Evolutionary conservation across 2,329 filamentous ascomycete genomes (phyloP).

Genomic region (Chrysosporium keratinophilum): DNA sequence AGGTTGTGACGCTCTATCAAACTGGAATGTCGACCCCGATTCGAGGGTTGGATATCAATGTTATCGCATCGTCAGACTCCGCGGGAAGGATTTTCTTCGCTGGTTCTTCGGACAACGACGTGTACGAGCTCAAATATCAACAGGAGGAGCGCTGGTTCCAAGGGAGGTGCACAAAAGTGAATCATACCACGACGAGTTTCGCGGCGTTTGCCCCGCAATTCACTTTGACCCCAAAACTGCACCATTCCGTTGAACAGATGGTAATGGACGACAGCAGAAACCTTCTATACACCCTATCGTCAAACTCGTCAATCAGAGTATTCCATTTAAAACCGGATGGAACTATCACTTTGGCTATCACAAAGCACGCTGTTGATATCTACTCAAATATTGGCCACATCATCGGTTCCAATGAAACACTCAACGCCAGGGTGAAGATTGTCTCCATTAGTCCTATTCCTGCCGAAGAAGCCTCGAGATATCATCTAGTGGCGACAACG

Average conservation of each 20-base stretch:
- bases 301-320: constrained; percentile 75
- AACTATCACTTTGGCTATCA: constrained; percentile 45
- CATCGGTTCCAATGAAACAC: constrained; percentile 56
- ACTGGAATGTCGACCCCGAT: constrained; percentile 75
- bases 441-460: constrained; percentile 80
- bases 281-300: constrained; percentile 84
- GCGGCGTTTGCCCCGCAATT: constrained; percentile 43
- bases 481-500: constrained; percentile 84
- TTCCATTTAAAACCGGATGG: constrained; percentile 67
- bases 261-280: constrained; percentile 79
- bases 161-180: constrained; percentile 74
- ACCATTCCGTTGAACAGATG: constrained; percentile 64
- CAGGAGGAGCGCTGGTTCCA: constrained; percentile 97
- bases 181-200: constrained; percentile 70
- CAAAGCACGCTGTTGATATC: constrained; percentile 43
- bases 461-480: constrained; percentile 67
- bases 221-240: constrained; percentile 37
- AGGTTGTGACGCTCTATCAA: constrained; percentile 68
- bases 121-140: constrained; percentile 92
- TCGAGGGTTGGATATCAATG: constrained; percentile 63
- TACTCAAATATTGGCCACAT: constrained; percentile 73
- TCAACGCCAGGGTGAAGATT: constrained; percentile 63
- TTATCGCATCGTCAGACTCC: constrained; percentile 65
- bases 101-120: constrained; percentile 67
- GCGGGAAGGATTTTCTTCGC: constrained; percentile 91